Evolutionary conservation across 495 filamentous ascomycete genomes (phyloP).

Genomic region (Aspergillus affinis): DNA sequence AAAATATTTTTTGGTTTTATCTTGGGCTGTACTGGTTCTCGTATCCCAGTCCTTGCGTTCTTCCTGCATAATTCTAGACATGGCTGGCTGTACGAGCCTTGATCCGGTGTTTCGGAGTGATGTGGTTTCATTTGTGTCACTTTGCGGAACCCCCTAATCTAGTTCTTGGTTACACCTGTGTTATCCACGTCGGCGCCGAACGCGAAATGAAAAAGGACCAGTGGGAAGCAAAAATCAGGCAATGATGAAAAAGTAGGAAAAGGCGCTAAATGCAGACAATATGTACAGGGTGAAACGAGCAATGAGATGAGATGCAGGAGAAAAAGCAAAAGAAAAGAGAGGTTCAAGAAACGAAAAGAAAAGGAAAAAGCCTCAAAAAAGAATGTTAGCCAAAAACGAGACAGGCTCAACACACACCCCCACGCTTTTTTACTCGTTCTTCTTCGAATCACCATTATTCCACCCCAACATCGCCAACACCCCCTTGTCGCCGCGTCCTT

Average conservation of each 20-base stretch:
- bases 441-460: slow-evolving; percentile 28
- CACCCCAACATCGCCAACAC: slow-evolving; percentile 23
- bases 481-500: slow-evolving; percentile 17
- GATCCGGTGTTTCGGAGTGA: neutral
- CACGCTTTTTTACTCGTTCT: slow-evolving; percentile 26
- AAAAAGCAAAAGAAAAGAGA: neutral
- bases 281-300: neutral
- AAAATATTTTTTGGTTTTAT: slow-evolving; percentile 2
- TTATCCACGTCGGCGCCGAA: neutral
- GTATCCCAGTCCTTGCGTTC: neutral
- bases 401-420: neutral
- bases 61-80: neutral
- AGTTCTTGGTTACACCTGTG: neutral
- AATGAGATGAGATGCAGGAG: slow-evolving; percentile 1
- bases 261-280: neutral
- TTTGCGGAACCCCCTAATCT: neutral
- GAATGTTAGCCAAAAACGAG: neutral
- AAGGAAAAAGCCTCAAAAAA: neutral
- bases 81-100: neutral
- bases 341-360: slow-evolving; percentile 1
- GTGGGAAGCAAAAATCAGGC: neutral
- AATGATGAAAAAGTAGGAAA: neutral
- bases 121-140: neutral
- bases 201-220: neutral
- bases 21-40: neutral